Conservation (phyloP, 208 protist genomes). For the Phytomonas sp. region DNA sequence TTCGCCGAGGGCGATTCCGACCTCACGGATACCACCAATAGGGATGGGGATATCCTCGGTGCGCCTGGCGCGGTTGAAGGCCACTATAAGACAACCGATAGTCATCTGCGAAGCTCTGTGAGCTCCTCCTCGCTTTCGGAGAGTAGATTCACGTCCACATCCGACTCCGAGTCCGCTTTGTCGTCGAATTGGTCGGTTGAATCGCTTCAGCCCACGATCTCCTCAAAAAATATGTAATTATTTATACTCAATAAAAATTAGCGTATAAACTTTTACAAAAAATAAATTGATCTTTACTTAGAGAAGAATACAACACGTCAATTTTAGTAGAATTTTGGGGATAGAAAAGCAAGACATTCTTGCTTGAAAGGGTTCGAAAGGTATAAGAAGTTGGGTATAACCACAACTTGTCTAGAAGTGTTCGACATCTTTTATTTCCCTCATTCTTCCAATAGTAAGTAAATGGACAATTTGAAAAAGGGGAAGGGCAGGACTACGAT, state of each 20-base stretch:
- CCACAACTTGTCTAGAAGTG: neutral
- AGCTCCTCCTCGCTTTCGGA: neutral
- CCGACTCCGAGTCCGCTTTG: neutral
- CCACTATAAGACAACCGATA: slow-evolving; percentile 5
- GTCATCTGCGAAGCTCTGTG: slow-evolving; percentile 1
- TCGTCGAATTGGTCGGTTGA: neutral
- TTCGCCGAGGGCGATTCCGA: neutral
- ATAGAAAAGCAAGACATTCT: neutral
- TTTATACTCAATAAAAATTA: neutral
- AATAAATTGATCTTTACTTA: too few relatives aligned
- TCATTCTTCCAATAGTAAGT: neutral
- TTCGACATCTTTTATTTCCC: neutral
- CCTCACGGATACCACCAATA: neutral
- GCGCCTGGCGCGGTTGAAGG: slow-evolving; percentile 1
- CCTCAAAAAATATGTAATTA: neutral
- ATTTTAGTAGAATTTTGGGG: neutral
- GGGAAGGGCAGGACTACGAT: neutral
- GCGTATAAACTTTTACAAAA: too few relatives aligned
- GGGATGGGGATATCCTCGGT: neutral
- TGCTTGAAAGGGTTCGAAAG: neutral
- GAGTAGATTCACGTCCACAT: neutral
- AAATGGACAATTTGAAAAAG: neutral
- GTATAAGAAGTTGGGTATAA: neutral
- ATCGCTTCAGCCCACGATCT: neutral
- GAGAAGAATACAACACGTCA: neutral